phyloP scores from a whole-genome alignment of 2,329 filamentous ascomycete species.

The Fusarium torreyae region DNA sequence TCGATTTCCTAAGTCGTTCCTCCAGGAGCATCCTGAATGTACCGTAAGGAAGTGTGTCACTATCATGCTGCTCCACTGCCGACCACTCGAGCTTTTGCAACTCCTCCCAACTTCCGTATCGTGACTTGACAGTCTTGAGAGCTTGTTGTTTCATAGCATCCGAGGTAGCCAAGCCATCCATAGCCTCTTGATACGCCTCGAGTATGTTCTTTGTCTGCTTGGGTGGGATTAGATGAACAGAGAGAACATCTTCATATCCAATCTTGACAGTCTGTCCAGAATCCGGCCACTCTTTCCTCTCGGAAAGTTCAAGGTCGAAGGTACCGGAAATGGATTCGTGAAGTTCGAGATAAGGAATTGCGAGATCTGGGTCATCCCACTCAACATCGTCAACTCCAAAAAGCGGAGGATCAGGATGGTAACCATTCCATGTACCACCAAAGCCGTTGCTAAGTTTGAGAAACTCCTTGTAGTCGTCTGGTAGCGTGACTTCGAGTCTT shows the following conservation, averaged over 20 bases:
- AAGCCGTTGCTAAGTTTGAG: slow-evolving; percentile 41
- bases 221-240: slow-evolving; percentile 19
- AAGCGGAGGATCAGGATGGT: slow-evolving; percentile 18
- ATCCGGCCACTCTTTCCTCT: slow-evolving; percentile 26
- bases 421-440: slow-evolving; percentile 41
- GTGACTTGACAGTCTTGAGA: slow-evolving; percentile 20
- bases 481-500: slow-evolving; percentile 12
- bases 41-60: slow-evolving; percentile 4
- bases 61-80: slow-evolving; percentile 13
- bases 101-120: slow-evolving; percentile 35
- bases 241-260: slow-evolving; percentile 22
- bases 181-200: slow-evolving; percentile 24
- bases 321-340: slow-evolving; percentile 22
- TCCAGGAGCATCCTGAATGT: slow-evolving; percentile 30
- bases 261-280: slow-evolving; percentile 19
- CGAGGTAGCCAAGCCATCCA: slow-evolving; percentile 1
- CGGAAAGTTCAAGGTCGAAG: not conserved
- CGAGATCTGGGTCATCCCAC: slow-evolving; percentile 16
- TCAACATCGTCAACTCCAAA: slow-evolving; percentile 25
- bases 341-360: slow-evolving; percentile 10
- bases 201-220: slow-evolving; percentile 14
- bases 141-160: slow-evolving; percentile 23
- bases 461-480: slow-evolving; percentile 43
- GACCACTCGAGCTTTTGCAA: slow-evolving; percentile 37
- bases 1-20: slow-evolving; percentile 3